A percentile compares a stretch with the other conserved stretches of the same genome.
phyloP scores from a whole-genome alignment of 257 asterid species.

The Solanum peruvianum region DNA sequence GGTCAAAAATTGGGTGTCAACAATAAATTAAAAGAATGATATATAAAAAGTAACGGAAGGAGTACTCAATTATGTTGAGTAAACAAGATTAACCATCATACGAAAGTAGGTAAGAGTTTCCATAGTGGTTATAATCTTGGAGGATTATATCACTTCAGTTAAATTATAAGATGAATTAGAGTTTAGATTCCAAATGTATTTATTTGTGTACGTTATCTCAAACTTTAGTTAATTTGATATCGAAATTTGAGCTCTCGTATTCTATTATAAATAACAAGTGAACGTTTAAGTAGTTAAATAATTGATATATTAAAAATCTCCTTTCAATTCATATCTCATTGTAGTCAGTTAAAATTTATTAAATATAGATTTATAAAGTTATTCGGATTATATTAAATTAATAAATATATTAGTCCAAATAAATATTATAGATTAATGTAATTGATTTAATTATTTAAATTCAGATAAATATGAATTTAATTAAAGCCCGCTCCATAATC shows the following conservation, averaged over 20 bases:
- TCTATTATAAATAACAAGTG: neutral
- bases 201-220: neutral
- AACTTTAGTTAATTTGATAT: too few relatives aligned
- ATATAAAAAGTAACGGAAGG: too few relatives aligned
- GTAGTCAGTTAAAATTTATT: too few relatives aligned
- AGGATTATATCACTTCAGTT: neutral
- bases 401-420: too few relatives aligned
- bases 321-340: neutral
- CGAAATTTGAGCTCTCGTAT: neutral
- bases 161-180: neutral
- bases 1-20: too few relatives aligned
- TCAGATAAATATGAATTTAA: too few relatives aligned
- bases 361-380: too few relatives aligned
- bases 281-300: neutral
- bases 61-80: neutral
- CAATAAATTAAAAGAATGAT: too few relatives aligned
- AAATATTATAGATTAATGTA: too few relatives aligned
- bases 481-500: too few relatives aligned
- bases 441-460: too few relatives aligned
- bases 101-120: neutral
- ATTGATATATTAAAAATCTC: neutral
- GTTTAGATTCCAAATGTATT: neutral
- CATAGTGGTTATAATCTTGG: neutral
- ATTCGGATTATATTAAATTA: too few relatives aligned
- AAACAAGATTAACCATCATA: neutral